A percentile compares a stretch with the other conserved stretches of the same genome.
Evolutionary conservation across 2,329 filamentous ascomycete species (phyloP).

Genomic region (Xylaria sp.): DNA sequence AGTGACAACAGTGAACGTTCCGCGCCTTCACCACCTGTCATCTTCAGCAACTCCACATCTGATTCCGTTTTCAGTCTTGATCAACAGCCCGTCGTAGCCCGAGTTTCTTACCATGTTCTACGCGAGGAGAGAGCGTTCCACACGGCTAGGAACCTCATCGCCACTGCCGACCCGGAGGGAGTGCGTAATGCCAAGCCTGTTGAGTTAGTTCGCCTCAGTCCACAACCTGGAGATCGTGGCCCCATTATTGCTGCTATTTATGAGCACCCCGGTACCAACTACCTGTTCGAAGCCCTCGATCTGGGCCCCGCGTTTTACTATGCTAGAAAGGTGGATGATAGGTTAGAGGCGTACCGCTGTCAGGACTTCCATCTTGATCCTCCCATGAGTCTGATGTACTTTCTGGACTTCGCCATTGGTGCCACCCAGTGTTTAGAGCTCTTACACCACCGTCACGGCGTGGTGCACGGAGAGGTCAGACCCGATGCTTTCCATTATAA

Average conservation of each 20-base stretch:
- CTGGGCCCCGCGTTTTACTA: conserved; percentile 71
- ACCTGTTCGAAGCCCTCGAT: conserved; percentile 63
- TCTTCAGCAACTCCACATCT: conserved; percentile 33
- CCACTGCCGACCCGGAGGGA: conserved; percentile 65
- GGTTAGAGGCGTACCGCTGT: conserved; percentile 41
- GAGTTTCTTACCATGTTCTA: conserved; percentile 74
- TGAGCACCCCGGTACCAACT: conserved; percentile 69
- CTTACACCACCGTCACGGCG: conserved; percentile 80
- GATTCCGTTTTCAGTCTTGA: conserved; percentile 51
- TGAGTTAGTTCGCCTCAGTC: conserved; percentile 68
- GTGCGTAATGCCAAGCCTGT: conserved; percentile 75
- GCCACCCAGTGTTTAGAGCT: conserved; percentile 81
- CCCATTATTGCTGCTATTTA: conserved; percentile 77
- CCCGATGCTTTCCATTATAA: conserved; percentile 90
- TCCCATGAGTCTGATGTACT: conserved; percentile 65
- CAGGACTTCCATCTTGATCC: conserved; percentile 46
- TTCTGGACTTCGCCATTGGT: conserved; percentile 87
- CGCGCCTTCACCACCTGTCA: conserved; percentile 32
- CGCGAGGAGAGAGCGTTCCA: conserved; percentile 85
- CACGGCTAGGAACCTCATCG: conserved; percentile 67
- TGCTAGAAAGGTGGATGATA: conserved; percentile 48
- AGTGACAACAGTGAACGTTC: conserved; percentile 40
- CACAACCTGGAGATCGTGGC: conserved; percentile 62
- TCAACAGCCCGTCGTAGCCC: conserved; percentile 64
- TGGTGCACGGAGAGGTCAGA: conserved; percentile 86